Evolutionary conservation across 352 stramenopile genomes (phyloP).

Genomic region (Globisporangium uncinulatum): DNA sequence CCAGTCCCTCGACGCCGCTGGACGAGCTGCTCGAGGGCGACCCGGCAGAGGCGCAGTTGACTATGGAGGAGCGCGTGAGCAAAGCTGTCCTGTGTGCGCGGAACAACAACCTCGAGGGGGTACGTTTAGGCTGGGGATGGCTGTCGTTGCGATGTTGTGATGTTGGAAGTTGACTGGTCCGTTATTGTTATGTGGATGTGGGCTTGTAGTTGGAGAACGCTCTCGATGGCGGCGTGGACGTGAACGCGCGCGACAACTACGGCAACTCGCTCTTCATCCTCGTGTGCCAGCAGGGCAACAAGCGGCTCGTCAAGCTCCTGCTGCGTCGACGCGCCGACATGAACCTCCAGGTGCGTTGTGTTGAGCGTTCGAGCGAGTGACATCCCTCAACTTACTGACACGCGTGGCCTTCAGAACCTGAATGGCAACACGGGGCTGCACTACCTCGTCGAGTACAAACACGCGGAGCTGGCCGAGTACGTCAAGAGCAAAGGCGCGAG

Average conservation of each 20-base stretch:
- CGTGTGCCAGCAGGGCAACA: conserved; percentile 93
- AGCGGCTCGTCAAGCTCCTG: conserved; percentile 93
- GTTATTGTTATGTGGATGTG: not conserved
- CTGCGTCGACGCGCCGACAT: conserved; percentile 90
- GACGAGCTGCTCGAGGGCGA: conserved; percentile 44
- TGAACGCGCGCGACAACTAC: conserved; percentile 91
- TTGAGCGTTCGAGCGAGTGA: not conserved
- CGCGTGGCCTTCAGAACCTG: conserved; percentile 67
- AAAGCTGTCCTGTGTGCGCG: conserved; percentile 59
- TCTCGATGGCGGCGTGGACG: conserved; percentile 85
- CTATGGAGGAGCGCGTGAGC: conserved; percentile 39
- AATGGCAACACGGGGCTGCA: conserved; percentile 95
- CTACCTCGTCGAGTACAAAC: conserved; percentile 93
- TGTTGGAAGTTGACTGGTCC: not conserved
- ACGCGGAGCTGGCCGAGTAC: conserved; percentile 90
- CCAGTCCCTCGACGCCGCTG: conserved; percentile 26
- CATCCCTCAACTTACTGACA: not conserved
- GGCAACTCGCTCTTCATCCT: conserved; percentile 96
- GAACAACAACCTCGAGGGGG: conserved; percentile 78
- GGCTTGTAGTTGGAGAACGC: conserved; percentile 75
- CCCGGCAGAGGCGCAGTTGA: conserved; percentile 21
- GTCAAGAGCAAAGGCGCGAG: conserved; percentile 91
- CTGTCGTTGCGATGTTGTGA: conserved; percentile 4
- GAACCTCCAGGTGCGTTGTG: conserved; percentile 70
- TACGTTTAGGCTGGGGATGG: conserved; percentile 21